Conservation (phyloP, 1,284 basidiomycete species). For the Vanrija pseudolonga region DNA sequence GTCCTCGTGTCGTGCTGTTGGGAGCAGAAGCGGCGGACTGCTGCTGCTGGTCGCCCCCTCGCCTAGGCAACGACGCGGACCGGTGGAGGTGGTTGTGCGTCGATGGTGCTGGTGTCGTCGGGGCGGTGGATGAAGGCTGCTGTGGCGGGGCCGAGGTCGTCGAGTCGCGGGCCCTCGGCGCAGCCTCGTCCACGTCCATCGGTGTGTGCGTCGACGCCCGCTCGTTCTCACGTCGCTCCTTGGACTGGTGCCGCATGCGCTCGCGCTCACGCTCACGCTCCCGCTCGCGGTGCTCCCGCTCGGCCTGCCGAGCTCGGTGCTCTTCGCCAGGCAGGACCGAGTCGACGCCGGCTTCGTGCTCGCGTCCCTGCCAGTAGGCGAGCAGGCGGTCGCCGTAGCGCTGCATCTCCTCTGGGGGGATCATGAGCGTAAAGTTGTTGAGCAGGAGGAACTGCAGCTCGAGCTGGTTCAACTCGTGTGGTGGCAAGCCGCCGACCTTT, state of each 20-base stretch:
- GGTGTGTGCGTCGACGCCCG: background rate
- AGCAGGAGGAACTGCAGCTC: constrained; percentile 94
- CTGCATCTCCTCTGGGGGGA: constrained; percentile 88
- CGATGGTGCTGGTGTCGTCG: background rate
- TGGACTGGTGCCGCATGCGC: background rate
- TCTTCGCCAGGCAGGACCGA: background rate
- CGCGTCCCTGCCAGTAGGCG: constrained; percentile 50
- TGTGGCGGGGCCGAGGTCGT: background rate
- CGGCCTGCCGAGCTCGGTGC: constrained; percentile 2
- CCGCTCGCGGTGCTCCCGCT: constrained; percentile 2
- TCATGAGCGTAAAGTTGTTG: constrained; percentile 89
- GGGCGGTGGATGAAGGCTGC: background rate
- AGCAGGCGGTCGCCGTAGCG: constrained; percentile 84
- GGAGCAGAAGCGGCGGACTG: background rate
- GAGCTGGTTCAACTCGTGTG: constrained; percentile 90
- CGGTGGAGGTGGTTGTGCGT: background rate
- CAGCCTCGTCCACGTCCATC: background rate
- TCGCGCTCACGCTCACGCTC: background rate
- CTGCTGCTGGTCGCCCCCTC: background rate
- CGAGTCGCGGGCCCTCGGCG: background rate
- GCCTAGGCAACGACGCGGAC: background rate
- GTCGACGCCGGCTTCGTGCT: constrained; percentile 15
- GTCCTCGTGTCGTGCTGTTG: background rate
- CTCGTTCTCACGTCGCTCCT: background rate
- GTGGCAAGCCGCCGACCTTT: constrained; percentile 93